Conservation (phyloP, 106 monocot genomes). For the Dioscorea dumetorum region DNA sequence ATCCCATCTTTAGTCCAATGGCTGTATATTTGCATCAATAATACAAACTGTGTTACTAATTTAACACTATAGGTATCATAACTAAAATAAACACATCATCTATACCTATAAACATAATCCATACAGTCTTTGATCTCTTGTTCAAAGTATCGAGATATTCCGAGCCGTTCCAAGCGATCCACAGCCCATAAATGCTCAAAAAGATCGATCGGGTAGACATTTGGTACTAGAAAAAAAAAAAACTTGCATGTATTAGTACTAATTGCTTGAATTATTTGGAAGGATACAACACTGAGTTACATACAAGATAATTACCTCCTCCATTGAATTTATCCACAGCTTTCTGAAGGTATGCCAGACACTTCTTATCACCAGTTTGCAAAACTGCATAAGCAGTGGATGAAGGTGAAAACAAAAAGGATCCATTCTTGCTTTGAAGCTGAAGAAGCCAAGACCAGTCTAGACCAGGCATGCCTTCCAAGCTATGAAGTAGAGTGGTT, state of each 20-base stretch:
- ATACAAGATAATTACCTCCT: slow-evolving; percentile 43
- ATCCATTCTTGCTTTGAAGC: slow-evolving; percentile 64
- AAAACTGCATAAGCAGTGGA: slow-evolving; percentile 78
- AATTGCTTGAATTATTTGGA: too few relatives aligned
- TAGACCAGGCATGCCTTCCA: slow-evolving; percentile 79
- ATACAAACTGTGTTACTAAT: too few relatives aligned
- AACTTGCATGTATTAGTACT: too few relatives aligned
- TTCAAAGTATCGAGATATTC: slow-evolving; percentile 75
- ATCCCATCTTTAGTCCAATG: slow-evolving; percentile 75
- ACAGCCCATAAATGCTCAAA: slow-evolving; percentile 92
- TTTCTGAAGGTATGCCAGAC: slow-evolving; percentile 52
- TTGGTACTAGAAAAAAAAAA: slow-evolving; percentile 66
- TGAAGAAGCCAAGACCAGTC: slow-evolving; percentile 70
- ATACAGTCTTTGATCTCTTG: slow-evolving; percentile 61
- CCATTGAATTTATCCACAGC: slow-evolving; percentile 56
- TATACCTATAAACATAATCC: slow-evolving; percentile 58
- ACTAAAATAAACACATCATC: neutral
- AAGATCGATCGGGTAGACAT: slow-evolving; percentile 95
- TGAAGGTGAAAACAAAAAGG: slow-evolving; percentile 89
- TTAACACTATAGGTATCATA: neutral
- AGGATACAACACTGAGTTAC: too few relatives aligned
- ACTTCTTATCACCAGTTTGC: slow-evolving; percentile 59
- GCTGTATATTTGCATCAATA: slow-evolving; percentile 8
- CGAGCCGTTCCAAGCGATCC: slow-evolving; percentile 79
- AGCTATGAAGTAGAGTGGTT: slow-evolving; percentile 85